A percentile compares a stretch with the other conserved stretches of the same genome.
phyloP scores from a whole-genome alignment of 1,284 basidiomycete species.

The Leccinum pachyderme region DNA sequence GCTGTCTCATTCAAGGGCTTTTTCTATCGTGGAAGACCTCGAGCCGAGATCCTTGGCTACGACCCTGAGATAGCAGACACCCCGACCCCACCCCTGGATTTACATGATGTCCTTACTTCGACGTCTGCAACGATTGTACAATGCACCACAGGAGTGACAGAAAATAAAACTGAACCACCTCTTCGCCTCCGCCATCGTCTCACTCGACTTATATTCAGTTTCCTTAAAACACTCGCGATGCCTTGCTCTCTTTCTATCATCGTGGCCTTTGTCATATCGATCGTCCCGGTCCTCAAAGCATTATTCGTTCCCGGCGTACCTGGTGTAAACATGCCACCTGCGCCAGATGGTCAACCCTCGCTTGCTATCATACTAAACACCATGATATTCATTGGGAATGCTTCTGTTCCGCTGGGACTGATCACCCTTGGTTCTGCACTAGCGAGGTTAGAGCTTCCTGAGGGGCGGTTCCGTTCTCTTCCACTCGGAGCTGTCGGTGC shows the following conservation, averaged over 20 bases:
- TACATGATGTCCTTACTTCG: slow-evolving; percentile 4
- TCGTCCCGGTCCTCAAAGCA: slow-evolving; percentile 68
- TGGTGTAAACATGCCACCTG: slow-evolving; percentile 52
- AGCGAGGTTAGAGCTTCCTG: slow-evolving; percentile 60
- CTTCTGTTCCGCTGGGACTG: slow-evolving; percentile 71
- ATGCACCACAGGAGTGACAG: not conserved
- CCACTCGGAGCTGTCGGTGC: slow-evolving; percentile 66
- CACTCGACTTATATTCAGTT: slow-evolving; percentile 16
- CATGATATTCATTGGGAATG: slow-evolving; percentile 65
- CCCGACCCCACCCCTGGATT: not conserved
- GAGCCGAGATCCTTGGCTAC: not conserved
- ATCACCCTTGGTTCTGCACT: slow-evolving; percentile 75
- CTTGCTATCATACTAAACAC: slow-evolving; percentile 67
- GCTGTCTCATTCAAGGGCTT: slow-evolving; percentile 1
- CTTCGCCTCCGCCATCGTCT: slow-evolving; percentile 11
- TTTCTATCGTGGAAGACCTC: not conserved
- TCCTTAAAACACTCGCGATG: slow-evolving; percentile 45
- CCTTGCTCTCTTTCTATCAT: slow-evolving; percentile 66
- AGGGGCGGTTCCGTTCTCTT: slow-evolving; percentile 47
- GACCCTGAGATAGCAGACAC: slow-evolving; percentile 12
- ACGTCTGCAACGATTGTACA: slow-evolving; percentile 4
- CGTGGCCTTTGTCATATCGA: slow-evolving; percentile 63
- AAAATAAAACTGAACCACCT: not conserved
- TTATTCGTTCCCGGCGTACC: slow-evolving; percentile 57
- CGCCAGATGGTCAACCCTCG: slow-evolving; percentile 76